Percentiles rank a stretch among this genome's conserved stretches.
phyloP scores from a whole-genome alignment of 306 rosid species.

The Dryas octopetala region DNA sequence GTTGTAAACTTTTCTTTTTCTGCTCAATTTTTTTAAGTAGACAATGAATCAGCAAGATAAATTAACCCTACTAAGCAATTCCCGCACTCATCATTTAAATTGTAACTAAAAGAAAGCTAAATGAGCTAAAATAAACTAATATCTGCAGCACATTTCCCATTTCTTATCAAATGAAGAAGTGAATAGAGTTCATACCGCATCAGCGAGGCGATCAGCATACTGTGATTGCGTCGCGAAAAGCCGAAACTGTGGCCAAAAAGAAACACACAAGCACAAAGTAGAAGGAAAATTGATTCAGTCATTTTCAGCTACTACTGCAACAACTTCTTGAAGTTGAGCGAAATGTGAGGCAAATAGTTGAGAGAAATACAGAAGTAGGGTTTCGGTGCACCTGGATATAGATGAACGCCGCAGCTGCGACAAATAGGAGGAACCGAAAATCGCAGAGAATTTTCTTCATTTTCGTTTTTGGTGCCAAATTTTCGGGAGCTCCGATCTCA shows the following conservation, averaged over 20 bases:
- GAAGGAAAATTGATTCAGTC: neutral
- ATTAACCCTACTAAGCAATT: neutral
- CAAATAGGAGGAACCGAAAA: conserved; percentile 75
- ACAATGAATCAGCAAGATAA: neutral
- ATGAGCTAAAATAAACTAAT: neutral
- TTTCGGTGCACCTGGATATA: conserved; percentile 64
- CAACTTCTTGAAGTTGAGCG: no score
- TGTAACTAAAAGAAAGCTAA: neutral
- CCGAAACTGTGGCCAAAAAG: conserved; percentile 52
- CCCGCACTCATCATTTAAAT: neutral
- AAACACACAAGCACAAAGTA: neutral
- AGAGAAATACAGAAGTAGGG: conserved; percentile 14
- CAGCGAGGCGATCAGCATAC: conserved; percentile 92
- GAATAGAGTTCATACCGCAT: conserved; percentile 50
- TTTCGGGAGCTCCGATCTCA: conserved; percentile 19
- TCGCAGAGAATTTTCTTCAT: conserved; percentile 74
- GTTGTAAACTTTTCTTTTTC: neutral
- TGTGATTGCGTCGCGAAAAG: conserved; percentile 80
- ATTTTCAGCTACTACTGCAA: neutral
- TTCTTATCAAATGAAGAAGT: conserved; percentile 5
- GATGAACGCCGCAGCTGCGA: conserved; percentile 80
- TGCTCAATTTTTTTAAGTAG: neutral
- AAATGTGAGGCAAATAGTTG: neutral
- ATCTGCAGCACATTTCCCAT: neutral
- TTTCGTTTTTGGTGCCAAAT: neutral